phyloP scores from a whole-genome alignment of 495 filamentous ascomycete species.

The Astrothelium subdiscretum region DNA sequence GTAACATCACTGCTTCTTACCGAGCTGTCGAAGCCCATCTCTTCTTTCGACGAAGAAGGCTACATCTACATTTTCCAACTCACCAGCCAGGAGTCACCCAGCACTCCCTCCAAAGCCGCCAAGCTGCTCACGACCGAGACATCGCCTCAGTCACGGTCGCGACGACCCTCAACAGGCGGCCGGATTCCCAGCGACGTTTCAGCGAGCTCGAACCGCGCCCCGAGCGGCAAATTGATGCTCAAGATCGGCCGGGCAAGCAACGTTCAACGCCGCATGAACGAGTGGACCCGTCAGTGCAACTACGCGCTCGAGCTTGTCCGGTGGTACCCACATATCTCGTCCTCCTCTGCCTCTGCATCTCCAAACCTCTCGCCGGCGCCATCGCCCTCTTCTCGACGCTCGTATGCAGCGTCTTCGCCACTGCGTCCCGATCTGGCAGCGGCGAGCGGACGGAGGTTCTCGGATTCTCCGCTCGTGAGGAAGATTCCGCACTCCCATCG shows the following conservation, averaged over 20 bases:
- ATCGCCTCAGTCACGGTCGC: conserved; percentile 26
- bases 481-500: conserved; percentile 82
- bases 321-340: conserved; percentile 77
- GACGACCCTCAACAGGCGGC: conserved; percentile 29
- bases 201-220: conserved; percentile 25
- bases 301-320: conserved; percentile 76
- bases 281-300: conserved; percentile 88
- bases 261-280: conserved; percentile 78
- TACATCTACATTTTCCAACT: conserved; percentile 99
- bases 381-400: conserved; percentile 21
- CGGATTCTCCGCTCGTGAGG: conserved; percentile 7
- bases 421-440: conserved; percentile 7
- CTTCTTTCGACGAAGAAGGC: conserved; percentile 65
- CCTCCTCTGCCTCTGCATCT: conserved; percentile 31
- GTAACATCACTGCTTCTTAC: conserved; percentile 53
- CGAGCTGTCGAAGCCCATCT: conserved; percentile 76
- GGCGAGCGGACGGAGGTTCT: conserved; percentile 8
- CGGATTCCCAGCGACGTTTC: conserved; percentile 58
- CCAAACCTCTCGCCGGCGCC: conserved; percentile 17
- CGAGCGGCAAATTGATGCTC: conserved; percentile 51
- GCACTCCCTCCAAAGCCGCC: conserved; percentile 22
- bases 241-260: conserved; percentile 91
- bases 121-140: conserved; percentile 34
- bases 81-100: conserved; percentile 22
- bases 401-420: conserved; percentile 7